Base-by-base conservation (phyloP, 345 rosid species). In the Salix brachista region DNA sequence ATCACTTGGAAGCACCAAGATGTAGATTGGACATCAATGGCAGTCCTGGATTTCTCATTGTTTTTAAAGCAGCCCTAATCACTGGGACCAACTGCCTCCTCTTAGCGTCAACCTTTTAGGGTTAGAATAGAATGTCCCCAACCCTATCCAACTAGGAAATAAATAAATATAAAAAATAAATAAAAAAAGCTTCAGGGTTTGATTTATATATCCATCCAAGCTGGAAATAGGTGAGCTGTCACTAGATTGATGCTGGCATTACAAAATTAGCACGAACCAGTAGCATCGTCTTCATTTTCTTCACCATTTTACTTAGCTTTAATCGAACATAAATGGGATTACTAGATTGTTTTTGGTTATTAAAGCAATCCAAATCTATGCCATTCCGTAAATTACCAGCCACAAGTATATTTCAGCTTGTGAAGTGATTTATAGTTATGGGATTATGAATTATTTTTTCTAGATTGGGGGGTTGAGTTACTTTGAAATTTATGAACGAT, bases 11-110 rank as follows among this genome's bases (percentile, higher is more conserved):
- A 48, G 70, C 19, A 17, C 73, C 52, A 70, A 72, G 67, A 62
- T 58, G 48, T 18, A 23, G 73, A 70, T 39, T 65, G 46, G 70
- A 67, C 73, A 56, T 65, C 41, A 80, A 60, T 39, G 10, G 30
- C n/a, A 28, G 44, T 28, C 42, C 69, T 74, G 42, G 26, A 18
- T 54, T 42, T 62, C 36, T 32, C 30, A n/a, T 56, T 72, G 50
- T 32, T 58, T 5, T 56, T 26, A 13, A 75, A 21, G 62, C 52
- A 46, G 71, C 23, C 77, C 61, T 52, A 48, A 50, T 52, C 62
- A 23, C 9, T 70, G 75, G 79, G 72, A 54, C 65, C 60, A 76
- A 70, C 76, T 8, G 0, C 37, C 32, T 4, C 34, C 30, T 28
- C 36, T 34, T 34, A 34, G 39, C 32, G 18, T 50, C 28, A 34